Base-by-base conservation (phyloP, 176 grass and related monocot genomes). In the Pontederia crassipes region DNA sequence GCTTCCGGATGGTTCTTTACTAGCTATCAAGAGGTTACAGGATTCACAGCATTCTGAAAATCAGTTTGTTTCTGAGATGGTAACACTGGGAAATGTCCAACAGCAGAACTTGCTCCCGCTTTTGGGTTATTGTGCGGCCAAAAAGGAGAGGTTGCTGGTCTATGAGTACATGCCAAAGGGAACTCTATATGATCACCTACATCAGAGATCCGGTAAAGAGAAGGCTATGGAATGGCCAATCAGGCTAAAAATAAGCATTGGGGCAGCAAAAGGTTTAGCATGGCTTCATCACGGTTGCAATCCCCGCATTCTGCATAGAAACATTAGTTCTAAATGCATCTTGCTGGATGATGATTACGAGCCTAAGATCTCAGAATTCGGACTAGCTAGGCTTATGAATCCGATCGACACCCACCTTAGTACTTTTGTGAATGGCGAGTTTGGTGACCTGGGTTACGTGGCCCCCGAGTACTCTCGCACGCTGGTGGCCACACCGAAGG, bases 271-370 rank as follows among this genome's bases (percentile, higher is more conserved):
- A 58, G 92, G 92, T 20, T 75, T 96, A 72, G 83, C 83, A 4
- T 96, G 92, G 92, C 81, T 96, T 81, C 92, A 96, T 72, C 86
- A 96, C 54, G 90, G 55, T 82, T 96, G 92, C 57, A 90, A 90
- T 45, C 92, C 87, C 9, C 86, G 86, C 13, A 90, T 96, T 70
- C 86, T 96, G 49, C 87, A 90, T 64, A 75, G 92, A 12, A 96
- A 96, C 68, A 83, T 96, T 72, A 96, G 92, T 74, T 96, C 92
- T 0, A 97, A 91, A 73, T 97, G 92, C 51, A 87, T 97, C 74
- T 75, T 97, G 53, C 69, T 97, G 1, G 92, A 91, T 78, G 83
- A 88, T 74, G 75, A 88, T 48, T 83, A 80, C 45, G 79, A 88
- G 18, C 81, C 92, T 49, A 97, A 91, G 56, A 97, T 97, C 50